A percentile compares a stretch with the other conserved stretches of the same genome.
Conservation (phyloP, 1,139 yeast genomes). For the Suhomyces panamericanus region DNA sequence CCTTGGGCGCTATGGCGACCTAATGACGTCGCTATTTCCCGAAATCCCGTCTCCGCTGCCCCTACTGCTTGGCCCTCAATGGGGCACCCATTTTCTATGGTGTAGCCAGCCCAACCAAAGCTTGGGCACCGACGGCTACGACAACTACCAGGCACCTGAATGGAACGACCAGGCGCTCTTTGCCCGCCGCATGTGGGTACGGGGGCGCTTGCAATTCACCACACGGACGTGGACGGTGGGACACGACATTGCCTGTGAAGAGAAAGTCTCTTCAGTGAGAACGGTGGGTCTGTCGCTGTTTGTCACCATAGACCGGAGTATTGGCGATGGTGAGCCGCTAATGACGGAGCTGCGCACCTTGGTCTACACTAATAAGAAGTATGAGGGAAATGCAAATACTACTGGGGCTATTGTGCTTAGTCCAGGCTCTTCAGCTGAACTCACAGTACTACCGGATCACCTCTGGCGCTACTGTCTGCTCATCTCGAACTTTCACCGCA, state of each 20-base stretch:
- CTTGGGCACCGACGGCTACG: slow-evolving; percentile 78
- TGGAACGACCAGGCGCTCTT: slow-evolving; percentile 30
- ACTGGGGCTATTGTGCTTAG: neutral
- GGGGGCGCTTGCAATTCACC: slow-evolving; percentile 57
- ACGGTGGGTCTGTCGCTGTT: slow-evolving; percentile 37
- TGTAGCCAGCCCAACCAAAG: slow-evolving; percentile 51
- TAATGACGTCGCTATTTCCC: slow-evolving; percentile 21
- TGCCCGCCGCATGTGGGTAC: slow-evolving; percentile 77
- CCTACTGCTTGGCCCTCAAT: slow-evolving; percentile 25
- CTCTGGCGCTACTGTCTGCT: slow-evolving; percentile 68
- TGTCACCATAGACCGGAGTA: slow-evolving; percentile 46
- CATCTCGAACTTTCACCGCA: slow-evolving; percentile 78
- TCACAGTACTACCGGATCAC: slow-evolving; percentile 6
- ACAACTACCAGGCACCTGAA: slow-evolving; percentile 72
- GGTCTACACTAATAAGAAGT: slow-evolving; percentile 37
- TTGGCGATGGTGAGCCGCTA: slow-evolving; percentile 15
- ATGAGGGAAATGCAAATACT: slow-evolving; percentile 2
- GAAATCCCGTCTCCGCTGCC: neutral
- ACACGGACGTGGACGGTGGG: neutral
- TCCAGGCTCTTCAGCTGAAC: neutral
- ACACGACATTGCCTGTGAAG: slow-evolving; percentile 37
- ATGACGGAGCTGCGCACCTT: slow-evolving; percentile 32
- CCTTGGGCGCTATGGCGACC: slow-evolving; percentile 17
- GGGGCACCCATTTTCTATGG: slow-evolving; percentile 78
- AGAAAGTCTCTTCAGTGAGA: slow-evolving; percentile 40